These are phyloP conservation scores for Hypoxylon sp. DNA, from an alignment of 2,329 filamentous ascomycete genomes.

Conservation along the genomic window DNA sequence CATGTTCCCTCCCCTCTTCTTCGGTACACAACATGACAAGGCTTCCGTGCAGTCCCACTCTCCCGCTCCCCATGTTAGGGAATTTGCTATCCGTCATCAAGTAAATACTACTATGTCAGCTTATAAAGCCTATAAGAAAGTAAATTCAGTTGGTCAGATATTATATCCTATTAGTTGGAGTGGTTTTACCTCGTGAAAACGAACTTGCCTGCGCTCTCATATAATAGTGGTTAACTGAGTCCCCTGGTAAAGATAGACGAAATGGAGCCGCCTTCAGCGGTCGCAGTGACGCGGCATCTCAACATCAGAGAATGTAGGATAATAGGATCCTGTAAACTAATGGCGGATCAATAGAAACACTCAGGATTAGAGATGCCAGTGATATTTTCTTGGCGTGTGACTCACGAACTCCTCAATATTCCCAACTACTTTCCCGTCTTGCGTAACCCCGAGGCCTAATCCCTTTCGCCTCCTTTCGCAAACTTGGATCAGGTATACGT, in stretches of 20 bases:
- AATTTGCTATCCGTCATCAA: background rate
- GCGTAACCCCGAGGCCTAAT: background rate
- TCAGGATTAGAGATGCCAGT: background rate
- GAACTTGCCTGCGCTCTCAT: background rate
- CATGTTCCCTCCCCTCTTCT: too few species aligned
- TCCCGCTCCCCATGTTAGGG: background rate
- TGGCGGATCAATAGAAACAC: background rate
- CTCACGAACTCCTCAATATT: background rate
- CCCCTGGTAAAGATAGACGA: background rate
- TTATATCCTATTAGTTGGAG: background rate
- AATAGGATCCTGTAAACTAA: background rate
- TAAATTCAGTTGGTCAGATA: background rate
- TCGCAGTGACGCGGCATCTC: background rate
- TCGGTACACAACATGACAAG: too few species aligned
- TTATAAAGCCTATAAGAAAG: background rate
- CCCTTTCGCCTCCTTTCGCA: background rate
- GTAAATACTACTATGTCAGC: background rate
- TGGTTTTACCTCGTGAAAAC: background rate
- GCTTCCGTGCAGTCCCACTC: too few species aligned
- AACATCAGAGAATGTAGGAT: background rate
- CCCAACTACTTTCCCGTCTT: background rate
- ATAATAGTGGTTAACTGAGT: background rate
- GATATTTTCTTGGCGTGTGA: background rate
- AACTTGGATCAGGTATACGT: background rate
- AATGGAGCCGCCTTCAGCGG: background rate